Percentiles rank a stretch among this genome's conserved stretches.
Conservation (phyloP, 179 eudicot genomes). For the Carnegiea gigantea region DNA sequence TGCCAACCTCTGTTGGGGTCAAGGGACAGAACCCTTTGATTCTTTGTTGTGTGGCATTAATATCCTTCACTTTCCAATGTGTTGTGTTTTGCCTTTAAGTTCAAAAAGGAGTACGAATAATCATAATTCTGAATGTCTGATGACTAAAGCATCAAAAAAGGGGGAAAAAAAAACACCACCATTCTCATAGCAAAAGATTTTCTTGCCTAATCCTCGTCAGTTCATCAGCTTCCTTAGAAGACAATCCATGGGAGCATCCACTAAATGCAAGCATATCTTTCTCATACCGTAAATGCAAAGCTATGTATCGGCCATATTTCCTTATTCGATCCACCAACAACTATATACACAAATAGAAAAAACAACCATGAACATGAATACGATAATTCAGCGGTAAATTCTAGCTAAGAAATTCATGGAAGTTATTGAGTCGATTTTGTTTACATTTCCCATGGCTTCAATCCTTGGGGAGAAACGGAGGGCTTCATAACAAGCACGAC, state of each 20-base stretch:
- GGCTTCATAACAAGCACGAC: constrained; percentile 92
- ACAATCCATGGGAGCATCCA: constrained; percentile 87
- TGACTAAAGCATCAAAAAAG: background rate
- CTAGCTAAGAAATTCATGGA: background rate
- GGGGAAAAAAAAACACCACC: background rate
- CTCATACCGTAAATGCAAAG: constrained; percentile 87
- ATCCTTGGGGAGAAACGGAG: constrained; percentile 80
- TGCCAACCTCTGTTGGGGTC: constrained; percentile 90
- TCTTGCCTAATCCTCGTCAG: constrained; percentile 72
- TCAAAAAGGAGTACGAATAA: constrained; percentile 31
- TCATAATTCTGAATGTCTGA: background rate
- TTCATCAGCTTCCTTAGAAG: constrained; percentile 77
- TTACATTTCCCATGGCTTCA: constrained; percentile 91
- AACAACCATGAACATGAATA: constrained; percentile 10
- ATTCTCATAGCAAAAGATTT: background rate
- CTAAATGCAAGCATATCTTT: constrained; percentile 98
- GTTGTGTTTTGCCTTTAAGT: constrained; percentile 69
- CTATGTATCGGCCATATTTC: constrained; percentile 76
- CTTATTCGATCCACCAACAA: constrained; percentile 88
- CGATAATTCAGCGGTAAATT: background rate
- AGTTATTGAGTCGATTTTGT: background rate
- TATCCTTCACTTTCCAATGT: constrained; percentile 95
- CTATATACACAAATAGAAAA: constrained; percentile 35
- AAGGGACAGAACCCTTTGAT: constrained; percentile 80
- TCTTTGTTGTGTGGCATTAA: constrained; percentile 77